Percentiles rank a stretch among this genome's conserved stretches.
Evolutionary conservation across 805 yeast species (phyloP).

Genomic region (Naumovozyma dairenensis): DNA sequence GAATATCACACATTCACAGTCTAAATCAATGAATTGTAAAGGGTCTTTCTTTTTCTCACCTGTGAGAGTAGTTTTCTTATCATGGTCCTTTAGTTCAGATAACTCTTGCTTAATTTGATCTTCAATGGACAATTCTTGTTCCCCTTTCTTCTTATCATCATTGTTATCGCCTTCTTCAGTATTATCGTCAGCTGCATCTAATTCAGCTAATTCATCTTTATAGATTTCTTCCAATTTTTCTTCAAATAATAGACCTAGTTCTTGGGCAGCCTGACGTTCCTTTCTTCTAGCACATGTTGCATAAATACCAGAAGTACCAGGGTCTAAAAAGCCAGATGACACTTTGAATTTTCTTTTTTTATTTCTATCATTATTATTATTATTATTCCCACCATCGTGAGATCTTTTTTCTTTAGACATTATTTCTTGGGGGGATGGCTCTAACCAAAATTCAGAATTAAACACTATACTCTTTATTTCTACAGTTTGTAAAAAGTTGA

Average conservation of each 20-base stretch:
- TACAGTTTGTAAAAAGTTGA: no score
- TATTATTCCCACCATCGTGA: constrained; percentile 2
- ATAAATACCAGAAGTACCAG: constrained; percentile 78
- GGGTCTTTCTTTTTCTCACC: constrained; percentile 35
- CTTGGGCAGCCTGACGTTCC: constrained; percentile 71
- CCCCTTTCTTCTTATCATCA: constrained; percentile 29
- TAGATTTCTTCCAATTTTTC: constrained; percentile 43
- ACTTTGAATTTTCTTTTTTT: constrained; percentile 24
- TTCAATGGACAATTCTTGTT: constrained; percentile 52
- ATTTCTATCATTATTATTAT: constrained; percentile 3
- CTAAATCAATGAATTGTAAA: constrained; percentile 51
- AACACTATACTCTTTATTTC: no score
- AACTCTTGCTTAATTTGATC: constrained; percentile 66
- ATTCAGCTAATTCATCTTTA: constrained; percentile 28
- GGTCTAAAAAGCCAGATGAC: constrained; percentile 44
- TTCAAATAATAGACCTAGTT: constrained; percentile 48
- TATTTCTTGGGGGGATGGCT: no score
- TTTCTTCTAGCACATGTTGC: constrained; percentile 80
- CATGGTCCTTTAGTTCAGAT: constrained; percentile 42
- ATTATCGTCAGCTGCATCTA: constrained; percentile 10
- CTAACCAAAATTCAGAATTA: no score
- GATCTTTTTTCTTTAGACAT: no score
- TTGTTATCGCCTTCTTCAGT: constrained; percentile 16
- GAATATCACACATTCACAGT: constrained; percentile 78
- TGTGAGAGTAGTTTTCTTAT: constrained; percentile 21